Base-by-base conservation (phyloP, 169 alveolate species). In the Plasmodium malariae region DNA sequence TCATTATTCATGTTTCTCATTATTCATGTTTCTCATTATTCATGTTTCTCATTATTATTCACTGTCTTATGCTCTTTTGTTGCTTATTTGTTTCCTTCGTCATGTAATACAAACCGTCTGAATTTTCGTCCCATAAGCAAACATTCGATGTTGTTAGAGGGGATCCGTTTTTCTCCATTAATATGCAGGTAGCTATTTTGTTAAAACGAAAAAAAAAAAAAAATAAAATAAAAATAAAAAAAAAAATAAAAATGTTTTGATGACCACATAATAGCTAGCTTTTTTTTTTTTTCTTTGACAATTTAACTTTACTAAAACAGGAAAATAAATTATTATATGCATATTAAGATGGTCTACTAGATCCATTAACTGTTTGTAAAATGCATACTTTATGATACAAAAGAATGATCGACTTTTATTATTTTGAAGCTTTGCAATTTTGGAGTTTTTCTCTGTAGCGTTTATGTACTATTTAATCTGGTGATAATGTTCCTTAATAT, bases 151-250 rank as follows among this genome's bases (percentile, higher is more conserved):
- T 89, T 43, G 94, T 92, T 69, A 95, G 87, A 21, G 95, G 95
- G 7, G 96, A 92, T 51, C 97, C 97, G 65, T 94, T 95, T 71
- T 91, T 93, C 59, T 95, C 94, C 92, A 93, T 92, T 72, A 95
- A 90, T 55, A 92, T 87, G 91, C 96, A 93, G 32, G 96, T 95
- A 54, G 94, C 97, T 88, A 78, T 32, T 32, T 57, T 57, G 73
- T 40, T 28, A 48, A 71, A 48, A 69, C 32, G 37, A 68, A 68
- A 68, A 43, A 69, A 63, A 72, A 72, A 72, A 72, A 73, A 28
- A 55, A 74, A 74, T 48, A 70, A 70, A 70, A 55, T 32, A 62
- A 49, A 57, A 19, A 12, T 21, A 69, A 85, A 34, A 68, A 59
- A 57, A 57, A 0, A 51, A 21, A 43, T n/a, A n/a, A n/a, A n/a